Evolutionary conservation across 805 yeast species (phyloP).

Genomic region (Candida montana): DNA sequence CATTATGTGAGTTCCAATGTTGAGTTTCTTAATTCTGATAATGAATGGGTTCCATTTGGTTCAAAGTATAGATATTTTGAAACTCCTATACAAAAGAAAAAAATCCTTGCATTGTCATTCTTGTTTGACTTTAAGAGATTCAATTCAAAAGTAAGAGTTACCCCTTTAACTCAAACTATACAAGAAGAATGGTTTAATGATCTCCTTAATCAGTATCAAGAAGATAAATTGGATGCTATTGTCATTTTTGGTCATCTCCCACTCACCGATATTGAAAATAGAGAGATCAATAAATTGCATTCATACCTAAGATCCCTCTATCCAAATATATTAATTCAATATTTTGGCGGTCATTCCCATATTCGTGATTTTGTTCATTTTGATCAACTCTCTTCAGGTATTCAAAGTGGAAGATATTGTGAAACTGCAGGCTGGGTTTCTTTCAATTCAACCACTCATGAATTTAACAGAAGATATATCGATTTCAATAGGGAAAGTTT

Average conservation of each 20-base stretch:
- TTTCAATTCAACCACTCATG: constrained; percentile 34
- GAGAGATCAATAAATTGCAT: constrained; percentile 32
- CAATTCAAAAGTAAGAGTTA: constrained; percentile 59
- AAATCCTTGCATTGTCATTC: constrained; percentile 70
- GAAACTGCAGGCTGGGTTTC: constrained; percentile 92
- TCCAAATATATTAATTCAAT: constrained; percentile 67
- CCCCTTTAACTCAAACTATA: constrained; percentile 50
- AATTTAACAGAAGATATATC: constrained; percentile 60
- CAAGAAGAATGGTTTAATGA: constrained; percentile 62
- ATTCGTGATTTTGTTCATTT: constrained; percentile 73
- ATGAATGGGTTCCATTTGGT: constrained; percentile 62
- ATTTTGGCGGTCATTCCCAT: constrained; percentile 93
- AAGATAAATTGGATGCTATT: constrained; percentile 52
- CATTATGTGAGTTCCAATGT: constrained; percentile 71
- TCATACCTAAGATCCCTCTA: constrained; percentile 46
- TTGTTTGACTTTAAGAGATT: constrained; percentile 67
- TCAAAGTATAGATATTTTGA: constrained; percentile 56
- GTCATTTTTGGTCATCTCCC: constrained; percentile 81
- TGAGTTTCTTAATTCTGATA: constrained; percentile 41
- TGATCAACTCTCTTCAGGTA: constrained; percentile 63
- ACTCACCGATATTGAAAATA: constrained; percentile 34
- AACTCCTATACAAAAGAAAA: constrained; percentile 47
- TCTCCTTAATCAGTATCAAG: constrained; percentile 29
- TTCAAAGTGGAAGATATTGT: constrained; percentile 91
- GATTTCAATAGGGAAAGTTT: constrained; percentile 79